phyloP scores from a whole-genome alignment of 1,284 basidiomycete genomes.

The Tilletia walkeri region DNA sequence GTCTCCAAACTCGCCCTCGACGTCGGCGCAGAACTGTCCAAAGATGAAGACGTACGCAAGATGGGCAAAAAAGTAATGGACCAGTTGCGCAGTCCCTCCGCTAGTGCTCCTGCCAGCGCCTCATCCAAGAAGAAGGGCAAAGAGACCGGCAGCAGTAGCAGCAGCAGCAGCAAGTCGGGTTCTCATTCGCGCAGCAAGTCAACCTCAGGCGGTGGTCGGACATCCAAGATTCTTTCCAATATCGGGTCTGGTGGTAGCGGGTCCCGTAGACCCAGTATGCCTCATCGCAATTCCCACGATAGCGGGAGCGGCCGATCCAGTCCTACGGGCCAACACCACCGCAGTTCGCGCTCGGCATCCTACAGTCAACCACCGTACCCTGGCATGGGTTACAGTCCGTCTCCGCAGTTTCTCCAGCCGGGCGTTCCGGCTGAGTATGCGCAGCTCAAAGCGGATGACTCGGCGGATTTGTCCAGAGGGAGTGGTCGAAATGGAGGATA shows the following conservation, averaged over 20 bases:
- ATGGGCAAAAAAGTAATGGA: slow-evolving; percentile 15
- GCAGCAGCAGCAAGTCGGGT: neutral
- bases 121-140: neutral
- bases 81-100: neutral
- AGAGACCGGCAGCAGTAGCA: neutral
- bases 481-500: neutral
- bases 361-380: neutral
- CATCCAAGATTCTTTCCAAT: no score
- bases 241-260: no score
- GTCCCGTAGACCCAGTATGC: neutral
- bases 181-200: no score
- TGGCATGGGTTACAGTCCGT: neutral
- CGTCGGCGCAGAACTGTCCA: slow-evolving; percentile 3
- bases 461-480: neutral
- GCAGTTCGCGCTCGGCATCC: neutral
- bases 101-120: neutral
- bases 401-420: slow-evolving; percentile 6
- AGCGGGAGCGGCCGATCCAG: neutral
- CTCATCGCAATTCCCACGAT: neutral
- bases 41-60: slow-evolving; percentile 15
- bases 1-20: slow-evolving; percentile 16
- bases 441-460: neutral
- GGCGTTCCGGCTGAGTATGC: slow-evolving; percentile 4
- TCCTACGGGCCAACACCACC: neutral
- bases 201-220: no score